Percentiles rank a stretch among this genome's conserved stretches.
phyloP scores from a whole-genome alignment of 2,329 filamentous ascomycete genomes.

The Leptographium wingfieldii region DNA sequence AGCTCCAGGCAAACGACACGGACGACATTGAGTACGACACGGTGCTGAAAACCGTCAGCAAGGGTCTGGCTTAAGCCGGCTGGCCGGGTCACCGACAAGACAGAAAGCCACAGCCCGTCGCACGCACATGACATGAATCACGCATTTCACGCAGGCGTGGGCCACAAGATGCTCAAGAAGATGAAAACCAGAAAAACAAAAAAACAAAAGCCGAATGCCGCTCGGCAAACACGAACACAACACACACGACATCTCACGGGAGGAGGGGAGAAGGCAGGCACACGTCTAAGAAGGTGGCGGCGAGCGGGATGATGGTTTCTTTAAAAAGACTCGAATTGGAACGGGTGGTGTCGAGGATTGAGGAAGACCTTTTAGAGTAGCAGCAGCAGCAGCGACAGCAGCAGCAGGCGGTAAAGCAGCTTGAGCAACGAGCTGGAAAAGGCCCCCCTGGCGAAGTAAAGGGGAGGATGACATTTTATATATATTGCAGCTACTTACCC shows the following conservation, averaged over 20 bases:
- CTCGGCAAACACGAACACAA: neutral
- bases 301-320: neutral
- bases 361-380: neutral
- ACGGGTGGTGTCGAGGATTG: neutral
- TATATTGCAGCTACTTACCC: neutral
- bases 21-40: conserved; percentile 71
- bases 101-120: neutral
- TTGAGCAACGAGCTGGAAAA: neutral
- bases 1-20: conserved; percentile 73
- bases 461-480: neutral
- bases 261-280: neutral
- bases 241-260: neutral
- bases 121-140: neutral
- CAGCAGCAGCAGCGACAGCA: neutral
- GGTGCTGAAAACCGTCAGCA: conserved; percentile 54
- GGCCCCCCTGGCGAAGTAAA: neutral
- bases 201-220: neutral
- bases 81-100: no score
- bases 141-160: neutral
- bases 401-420: neutral
- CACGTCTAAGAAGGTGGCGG: neutral
- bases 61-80: conserved; percentile 37
- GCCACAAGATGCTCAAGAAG: neutral
- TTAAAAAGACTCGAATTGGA: neutral
- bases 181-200: neutral